Evolutionary conservation across 176 grass and related monocot genomes (phyloP).

Genomic region (Ensete glaucum): DNA sequence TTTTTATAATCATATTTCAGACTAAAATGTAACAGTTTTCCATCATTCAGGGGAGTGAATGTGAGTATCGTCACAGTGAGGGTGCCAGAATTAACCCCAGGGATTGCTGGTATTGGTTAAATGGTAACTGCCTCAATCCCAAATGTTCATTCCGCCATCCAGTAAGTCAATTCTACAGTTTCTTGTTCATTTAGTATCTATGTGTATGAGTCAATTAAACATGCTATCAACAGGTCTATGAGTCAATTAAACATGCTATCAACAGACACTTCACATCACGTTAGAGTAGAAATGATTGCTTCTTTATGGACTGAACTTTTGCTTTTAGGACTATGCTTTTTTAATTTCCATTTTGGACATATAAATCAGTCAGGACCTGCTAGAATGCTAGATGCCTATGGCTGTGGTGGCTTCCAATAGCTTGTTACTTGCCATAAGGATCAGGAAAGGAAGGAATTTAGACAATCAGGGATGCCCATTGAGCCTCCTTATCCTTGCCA

Average conservation of each 20-base stretch:
- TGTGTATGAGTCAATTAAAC: not conserved
- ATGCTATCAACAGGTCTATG: too few relatives aligned
- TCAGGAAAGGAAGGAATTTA: not conserved
- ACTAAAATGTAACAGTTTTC: not conserved
- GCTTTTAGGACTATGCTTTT: too few relatives aligned
- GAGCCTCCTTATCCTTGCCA: not conserved
- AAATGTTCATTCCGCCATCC: constrained; percentile 92
- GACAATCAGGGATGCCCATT: not conserved
- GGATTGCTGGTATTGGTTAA: constrained; percentile 90
- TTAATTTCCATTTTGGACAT: not conserved
- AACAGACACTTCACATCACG: too few relatives aligned
- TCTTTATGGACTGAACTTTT: too few relatives aligned
- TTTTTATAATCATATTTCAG: not conserved
- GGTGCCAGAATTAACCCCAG: constrained; percentile 85
- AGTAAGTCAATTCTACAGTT: constrained; percentile 27
- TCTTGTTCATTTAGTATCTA: not conserved
- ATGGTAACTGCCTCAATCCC: constrained; percentile 77
- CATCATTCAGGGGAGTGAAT: constrained; percentile 63
- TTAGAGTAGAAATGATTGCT: too few relatives aligned
- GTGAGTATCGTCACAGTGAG: constrained; percentile 92
- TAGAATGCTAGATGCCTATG: not conserved
- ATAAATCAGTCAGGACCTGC: not conserved
- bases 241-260: too few relatives aligned
- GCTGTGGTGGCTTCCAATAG: too few relatives aligned
- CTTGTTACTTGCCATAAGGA: not conserved